Percentiles rank a stretch among this genome's conserved stretches.
phyloP scores from a whole-genome alignment of 805 yeast genomes.

The Candida takata region DNA sequence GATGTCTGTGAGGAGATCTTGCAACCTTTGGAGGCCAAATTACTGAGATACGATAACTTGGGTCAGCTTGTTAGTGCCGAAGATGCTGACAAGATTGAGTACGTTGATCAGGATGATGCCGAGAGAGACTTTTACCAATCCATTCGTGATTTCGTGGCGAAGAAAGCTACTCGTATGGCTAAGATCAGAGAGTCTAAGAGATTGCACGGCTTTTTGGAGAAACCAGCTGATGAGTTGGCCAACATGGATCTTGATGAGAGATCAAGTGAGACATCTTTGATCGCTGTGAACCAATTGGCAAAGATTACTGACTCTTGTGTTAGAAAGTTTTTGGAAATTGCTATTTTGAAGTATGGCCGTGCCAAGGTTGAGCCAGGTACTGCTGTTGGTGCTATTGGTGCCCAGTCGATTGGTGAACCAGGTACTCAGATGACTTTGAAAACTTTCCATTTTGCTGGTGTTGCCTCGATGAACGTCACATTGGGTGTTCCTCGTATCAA shows the following conservation, averaged over 20 bases:
- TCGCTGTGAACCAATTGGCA: constrained; percentile 54
- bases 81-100: constrained; percentile 46
- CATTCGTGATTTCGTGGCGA: constrained; percentile 52
- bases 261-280: constrained; percentile 29
- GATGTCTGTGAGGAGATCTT: constrained; percentile 49
- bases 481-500: constrained; percentile 99
- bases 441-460: constrained; percentile 99
- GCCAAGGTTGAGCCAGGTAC: constrained; percentile 98
- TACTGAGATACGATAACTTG: constrained; percentile 65
- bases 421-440: constrained; percentile 98
- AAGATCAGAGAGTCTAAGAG: constrained; percentile 47
- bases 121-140: constrained; percentile 81
- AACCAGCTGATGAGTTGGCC: constrained; percentile 39
- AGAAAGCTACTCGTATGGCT: constrained; percentile 53
- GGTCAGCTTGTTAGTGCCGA: constrained; percentile 46
- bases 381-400: constrained; percentile 99
- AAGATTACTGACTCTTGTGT: constrained; percentile 61
- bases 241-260: constrained; percentile 31
- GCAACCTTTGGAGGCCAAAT: constrained; percentile 49
- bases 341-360: constrained; percentile 73
- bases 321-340: constrained; percentile 59
- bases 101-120: constrained; percentile 79
- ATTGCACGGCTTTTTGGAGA: constrained; percentile 37
- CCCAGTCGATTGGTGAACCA: constrained; percentile 98
- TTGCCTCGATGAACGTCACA: constrained; percentile 97